Conservation (phyloP, 306 rosid species). For the Citrullus mucosospermus region DNA sequence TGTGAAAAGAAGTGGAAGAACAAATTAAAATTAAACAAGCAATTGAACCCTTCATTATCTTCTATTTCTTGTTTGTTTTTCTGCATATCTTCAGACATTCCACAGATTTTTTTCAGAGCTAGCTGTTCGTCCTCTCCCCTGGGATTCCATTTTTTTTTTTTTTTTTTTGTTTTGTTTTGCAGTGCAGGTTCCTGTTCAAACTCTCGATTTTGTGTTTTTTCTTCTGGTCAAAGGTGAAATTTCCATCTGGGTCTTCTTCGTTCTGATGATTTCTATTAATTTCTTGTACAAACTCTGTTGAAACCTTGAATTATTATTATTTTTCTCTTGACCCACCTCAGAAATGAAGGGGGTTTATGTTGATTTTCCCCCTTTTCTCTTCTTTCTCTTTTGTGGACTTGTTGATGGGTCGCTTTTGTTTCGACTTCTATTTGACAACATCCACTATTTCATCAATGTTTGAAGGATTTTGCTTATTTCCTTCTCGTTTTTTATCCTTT, state of each 20-base stretch:
- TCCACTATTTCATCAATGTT: conserved; percentile 43
- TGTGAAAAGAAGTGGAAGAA: conserved; percentile 19
- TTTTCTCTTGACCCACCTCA: neutral
- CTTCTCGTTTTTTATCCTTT: neutral
- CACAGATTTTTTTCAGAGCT: conserved; percentile 22
- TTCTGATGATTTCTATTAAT: neutral
- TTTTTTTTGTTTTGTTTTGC: conserved; percentile 3
- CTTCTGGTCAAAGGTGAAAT: conserved; percentile 39
- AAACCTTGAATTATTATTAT: neutral
- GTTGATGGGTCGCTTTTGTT: conserved; percentile 24
- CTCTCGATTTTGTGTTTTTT: conserved; percentile 16
- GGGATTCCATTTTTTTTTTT: neutral
- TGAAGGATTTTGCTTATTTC: neutral
- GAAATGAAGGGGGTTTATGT: neutral
- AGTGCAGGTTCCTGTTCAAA: conserved; percentile 4
- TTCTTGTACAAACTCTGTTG: neutral
- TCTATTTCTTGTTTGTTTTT: conserved; percentile 9
- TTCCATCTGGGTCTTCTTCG: conserved; percentile 20
- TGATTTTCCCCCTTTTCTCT: neutral
- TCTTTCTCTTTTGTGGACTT: neutral
- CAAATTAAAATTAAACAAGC: conserved; percentile 14
- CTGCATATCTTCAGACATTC: conserved; percentile 28
- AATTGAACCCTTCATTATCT: conserved; percentile 24
- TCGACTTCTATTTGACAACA: neutral
- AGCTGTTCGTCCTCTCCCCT: conserved; percentile 1